Percentiles rank a stretch among this genome's conserved stretches.
phyloP scores from a whole-genome alignment of 2,329 filamentous ascomycete genomes.

The Pseudocercospora vitis region DNA sequence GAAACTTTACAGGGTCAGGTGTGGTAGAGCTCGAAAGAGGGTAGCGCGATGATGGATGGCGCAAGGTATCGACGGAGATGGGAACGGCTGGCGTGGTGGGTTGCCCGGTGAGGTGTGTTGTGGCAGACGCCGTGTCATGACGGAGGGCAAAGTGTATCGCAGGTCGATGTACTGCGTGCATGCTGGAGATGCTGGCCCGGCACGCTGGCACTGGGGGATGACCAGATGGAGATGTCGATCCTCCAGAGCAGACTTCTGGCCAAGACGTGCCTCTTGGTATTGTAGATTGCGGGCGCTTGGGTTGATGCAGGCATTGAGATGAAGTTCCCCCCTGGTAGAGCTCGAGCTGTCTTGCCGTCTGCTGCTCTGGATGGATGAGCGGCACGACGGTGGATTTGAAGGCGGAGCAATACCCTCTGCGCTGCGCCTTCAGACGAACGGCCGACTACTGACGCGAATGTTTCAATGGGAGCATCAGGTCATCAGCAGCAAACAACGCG shows the following conservation, averaged over 20 bases:
- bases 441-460: neutral
- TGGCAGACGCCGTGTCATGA: too few species aligned
- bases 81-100: neutral
- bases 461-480: neutral
- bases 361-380: neutral
- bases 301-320: neutral
- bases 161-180: neutral
- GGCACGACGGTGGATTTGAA: too few species aligned
- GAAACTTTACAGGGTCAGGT: constrained; percentile 14
- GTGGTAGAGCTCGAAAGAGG: constrained; percentile 11
- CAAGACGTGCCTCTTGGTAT: neutral
- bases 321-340: neutral
- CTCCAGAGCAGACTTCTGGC: constrained; percentile 2
- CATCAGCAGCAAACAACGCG: neutral
- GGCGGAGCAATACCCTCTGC: too few species aligned
- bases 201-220: neutral
- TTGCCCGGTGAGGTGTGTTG: neutral
- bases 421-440: neutral
- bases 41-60: constrained; percentile 14
- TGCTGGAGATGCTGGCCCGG: neutral
- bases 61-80: constrained; percentile 1
- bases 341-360: neutral
- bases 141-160: neutral
- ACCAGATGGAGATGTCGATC: neutral
- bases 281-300: neutral